Evolutionary conservation across 2,329 filamentous ascomycete species (phyloP).

Genomic region (Cladophialophora psammophila): DNA sequence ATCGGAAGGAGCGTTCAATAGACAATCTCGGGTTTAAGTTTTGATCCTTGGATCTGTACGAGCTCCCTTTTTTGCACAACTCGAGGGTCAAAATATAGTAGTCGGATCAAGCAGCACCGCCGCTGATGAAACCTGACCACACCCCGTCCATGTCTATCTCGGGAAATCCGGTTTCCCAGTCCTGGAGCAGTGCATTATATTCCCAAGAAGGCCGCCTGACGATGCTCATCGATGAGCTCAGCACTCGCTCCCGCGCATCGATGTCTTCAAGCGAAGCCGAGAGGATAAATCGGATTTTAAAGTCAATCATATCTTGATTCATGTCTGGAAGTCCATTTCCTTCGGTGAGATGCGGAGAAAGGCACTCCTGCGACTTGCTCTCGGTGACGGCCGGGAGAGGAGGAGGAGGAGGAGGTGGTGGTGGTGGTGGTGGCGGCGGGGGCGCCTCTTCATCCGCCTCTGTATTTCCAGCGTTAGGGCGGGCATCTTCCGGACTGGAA

Average conservation of each 20-base stretch:
- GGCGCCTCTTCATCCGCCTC: background rate
- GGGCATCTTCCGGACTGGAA: background rate
- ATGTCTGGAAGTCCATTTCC: background rate
- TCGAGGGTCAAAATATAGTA: too few species aligned
- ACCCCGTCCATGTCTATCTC: too few species aligned
- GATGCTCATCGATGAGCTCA: conserved; percentile 10
- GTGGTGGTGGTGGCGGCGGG: background rate
- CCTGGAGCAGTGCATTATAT: too few species aligned
- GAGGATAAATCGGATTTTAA: conserved; percentile 17
- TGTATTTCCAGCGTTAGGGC: background rate
- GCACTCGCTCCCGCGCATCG: conserved; percentile 13
- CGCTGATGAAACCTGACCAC: too few species aligned
- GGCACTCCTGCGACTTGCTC: background rate
- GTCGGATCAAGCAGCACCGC: too few species aligned
- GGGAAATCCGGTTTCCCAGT: too few species aligned
- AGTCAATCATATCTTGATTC: conserved; percentile 14
- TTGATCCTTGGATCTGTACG: too few species aligned
- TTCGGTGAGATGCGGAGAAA: background rate
- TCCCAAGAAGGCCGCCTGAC: too few species aligned
- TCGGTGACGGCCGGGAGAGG: background rate
- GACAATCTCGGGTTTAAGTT: too few species aligned
- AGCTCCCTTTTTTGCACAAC: too few species aligned
- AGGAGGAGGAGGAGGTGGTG: background rate
- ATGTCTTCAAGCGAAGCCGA: conserved; percentile 19
- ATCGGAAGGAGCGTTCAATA: too few species aligned